A percentile compares a stretch with the other conserved stretches of the same genome.
These are phyloP conservation scores for Schizothecium vesticola DNA, from an alignment of 495 filamentous ascomycete species.

Conservation along the genomic window DNA sequence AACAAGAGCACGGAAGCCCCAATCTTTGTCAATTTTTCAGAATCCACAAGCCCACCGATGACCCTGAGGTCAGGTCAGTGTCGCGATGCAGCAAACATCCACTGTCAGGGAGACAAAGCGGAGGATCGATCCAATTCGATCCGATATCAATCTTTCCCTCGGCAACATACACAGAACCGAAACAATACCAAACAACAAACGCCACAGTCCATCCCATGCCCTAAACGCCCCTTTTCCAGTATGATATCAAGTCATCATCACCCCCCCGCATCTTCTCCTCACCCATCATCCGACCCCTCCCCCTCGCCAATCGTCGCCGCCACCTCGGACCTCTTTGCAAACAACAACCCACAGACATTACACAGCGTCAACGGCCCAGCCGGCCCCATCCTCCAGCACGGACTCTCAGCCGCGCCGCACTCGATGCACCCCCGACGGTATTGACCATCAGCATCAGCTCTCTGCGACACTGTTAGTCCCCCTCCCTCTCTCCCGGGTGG, in stretches of 20 bases:
- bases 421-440: constrained; percentile 1
- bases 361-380: constrained; percentile 18
- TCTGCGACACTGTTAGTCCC: background rate
- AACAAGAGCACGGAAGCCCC: too few species aligned
- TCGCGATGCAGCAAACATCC: background rate
- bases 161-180: background rate
- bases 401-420: constrained; percentile 13
- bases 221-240: background rate
- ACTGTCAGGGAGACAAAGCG: background rate
- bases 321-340: constrained; percentile 13
- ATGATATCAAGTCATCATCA: background rate
- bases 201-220: background rate
- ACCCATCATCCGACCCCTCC: background rate
- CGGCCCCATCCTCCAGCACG: constrained; percentile 15
- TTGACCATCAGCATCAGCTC: background rate
- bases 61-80: background rate
- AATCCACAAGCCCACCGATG: background rate
- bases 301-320: background rate
- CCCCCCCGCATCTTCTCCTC: background rate
- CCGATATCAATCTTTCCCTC: background rate
- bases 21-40: background rate
- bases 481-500: background rate
- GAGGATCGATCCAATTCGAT: background rate
- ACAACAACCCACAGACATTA: constrained; percentile 20
- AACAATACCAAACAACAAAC: too few species aligned